Evolutionary conservation across 345 rosid species (phyloP).

Genomic region (Excoecaria agallocha): DNA sequence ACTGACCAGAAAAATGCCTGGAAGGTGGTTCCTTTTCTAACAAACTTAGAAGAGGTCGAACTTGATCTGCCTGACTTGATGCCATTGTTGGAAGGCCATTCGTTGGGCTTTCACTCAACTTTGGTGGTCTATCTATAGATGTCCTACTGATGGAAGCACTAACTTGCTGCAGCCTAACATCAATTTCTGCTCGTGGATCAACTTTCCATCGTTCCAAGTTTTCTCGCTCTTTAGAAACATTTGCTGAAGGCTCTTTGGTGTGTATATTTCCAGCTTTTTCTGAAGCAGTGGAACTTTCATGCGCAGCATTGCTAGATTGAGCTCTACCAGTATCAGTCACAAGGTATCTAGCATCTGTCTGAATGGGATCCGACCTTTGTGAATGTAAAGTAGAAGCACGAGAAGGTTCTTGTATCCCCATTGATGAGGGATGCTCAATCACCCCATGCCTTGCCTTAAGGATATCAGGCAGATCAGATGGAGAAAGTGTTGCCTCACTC

Average conservation of each 20-base stretch:
- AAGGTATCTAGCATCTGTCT: constrained; percentile 45
- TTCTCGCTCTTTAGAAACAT: constrained; percentile 39
- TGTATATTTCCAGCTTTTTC: constrained; percentile 37
- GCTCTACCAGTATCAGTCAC: constrained; percentile 56
- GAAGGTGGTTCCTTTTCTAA: constrained; percentile 98
- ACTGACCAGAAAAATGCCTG: constrained; percentile 77
- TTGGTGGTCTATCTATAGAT: constrained; percentile 74
- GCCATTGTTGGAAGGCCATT: constrained; percentile 49
- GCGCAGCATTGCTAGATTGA: constrained; percentile 52
- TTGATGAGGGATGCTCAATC: constrained; percentile 42
- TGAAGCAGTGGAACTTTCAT: constrained; percentile 40
- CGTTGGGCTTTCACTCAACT: constrained; percentile 55
- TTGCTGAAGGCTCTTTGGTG: constrained; percentile 29
- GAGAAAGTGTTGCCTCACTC: constrained; percentile 48
- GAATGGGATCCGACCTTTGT: constrained; percentile 65
- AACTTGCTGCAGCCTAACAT: constrained; percentile 51
- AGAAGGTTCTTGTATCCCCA: constrained; percentile 56
- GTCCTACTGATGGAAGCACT: constrained; percentile 50
- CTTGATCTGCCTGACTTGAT: constrained; percentile 68
- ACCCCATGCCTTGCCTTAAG: constrained; percentile 55
- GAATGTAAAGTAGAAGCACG: constrained; percentile 68
- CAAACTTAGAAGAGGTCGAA: constrained; percentile 95
- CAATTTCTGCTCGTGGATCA: constrained; percentile 52
- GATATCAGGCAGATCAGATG: constrained; percentile 61
- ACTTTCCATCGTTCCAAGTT: constrained; percentile 42